Evolutionary conservation across 2,329 filamentous ascomycete genomes (phyloP).

Genomic region (Dothideomycetes sp.): DNA sequence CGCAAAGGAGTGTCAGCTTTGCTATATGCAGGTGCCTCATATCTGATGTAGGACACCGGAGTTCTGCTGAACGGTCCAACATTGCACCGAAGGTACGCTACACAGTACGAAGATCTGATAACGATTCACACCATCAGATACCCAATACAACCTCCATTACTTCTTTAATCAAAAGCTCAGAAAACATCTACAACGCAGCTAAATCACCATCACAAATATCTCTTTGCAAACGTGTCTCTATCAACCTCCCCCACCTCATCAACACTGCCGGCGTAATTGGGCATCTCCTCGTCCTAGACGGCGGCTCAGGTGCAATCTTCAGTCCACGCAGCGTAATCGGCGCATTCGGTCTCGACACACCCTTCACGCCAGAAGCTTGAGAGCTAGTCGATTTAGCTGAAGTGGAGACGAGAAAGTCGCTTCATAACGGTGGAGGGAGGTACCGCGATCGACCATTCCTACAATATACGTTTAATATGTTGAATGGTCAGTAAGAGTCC

Average conservation of each 20-base stretch:
- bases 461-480: too few species aligned
- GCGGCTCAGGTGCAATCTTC: background rate
- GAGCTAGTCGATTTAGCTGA: background rate
- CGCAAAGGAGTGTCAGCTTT: background rate
- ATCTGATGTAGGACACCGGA: background rate
- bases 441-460: too few species aligned
- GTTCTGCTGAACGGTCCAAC: constrained; percentile 4
- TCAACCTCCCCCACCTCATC: constrained; percentile 87
- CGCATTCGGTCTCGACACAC: background rate
- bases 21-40: too few species aligned
- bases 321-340: background rate
- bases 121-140: too few species aligned
- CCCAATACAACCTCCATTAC: too few species aligned
- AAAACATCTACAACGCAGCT: background rate
- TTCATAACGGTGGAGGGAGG: too few species aligned
- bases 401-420: too few species aligned
- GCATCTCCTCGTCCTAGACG: background rate
- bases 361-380: background rate
- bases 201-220: constrained; percentile 40
- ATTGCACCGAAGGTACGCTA: constrained; percentile 1
- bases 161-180: too few species aligned
- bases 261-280: constrained; percentile 52
- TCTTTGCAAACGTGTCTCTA: constrained; percentile 74
- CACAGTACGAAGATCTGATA: too few species aligned
- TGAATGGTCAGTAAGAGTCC: too few species aligned